A percentile compares a stretch with the other conserved stretches of the same genome.
Conservation (phyloP, 768 basidiomycete species). For the Leccinellum luteum region DNA sequence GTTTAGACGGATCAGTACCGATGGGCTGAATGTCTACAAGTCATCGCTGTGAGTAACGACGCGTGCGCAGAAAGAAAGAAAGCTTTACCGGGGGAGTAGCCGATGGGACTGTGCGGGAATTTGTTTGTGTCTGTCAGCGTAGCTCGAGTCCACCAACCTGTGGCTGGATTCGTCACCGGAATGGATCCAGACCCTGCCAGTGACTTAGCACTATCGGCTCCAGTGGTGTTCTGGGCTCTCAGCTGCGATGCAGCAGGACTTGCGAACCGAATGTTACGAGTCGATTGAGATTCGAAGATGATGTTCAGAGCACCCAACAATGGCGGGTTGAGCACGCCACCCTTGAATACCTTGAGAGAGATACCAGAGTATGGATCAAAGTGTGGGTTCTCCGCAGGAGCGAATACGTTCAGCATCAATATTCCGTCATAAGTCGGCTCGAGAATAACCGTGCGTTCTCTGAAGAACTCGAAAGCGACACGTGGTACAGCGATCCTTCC, state of each 20-base stretch:
- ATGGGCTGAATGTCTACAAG: slow-evolving; percentile 6
- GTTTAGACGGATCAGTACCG: background rate
- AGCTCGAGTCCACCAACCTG: slow-evolving; percentile 12
- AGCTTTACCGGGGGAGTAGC: slow-evolving; percentile 1
- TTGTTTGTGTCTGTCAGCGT: background rate
- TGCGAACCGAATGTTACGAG: slow-evolving; percentile 10
- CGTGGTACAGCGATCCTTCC: background rate
- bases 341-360: slow-evolving; percentile 2
- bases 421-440: slow-evolving; percentile 3
- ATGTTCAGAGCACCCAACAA: slow-evolving; percentile 12
- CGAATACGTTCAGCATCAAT: slow-evolving; percentile 5
- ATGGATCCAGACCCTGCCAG: background rate
- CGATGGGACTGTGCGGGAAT: slow-evolving; percentile 3
- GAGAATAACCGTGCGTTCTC: background rate
- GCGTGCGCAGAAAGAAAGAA: background rate
- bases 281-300: slow-evolving; percentile 10
- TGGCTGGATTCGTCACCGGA: slow-evolving; percentile 8
- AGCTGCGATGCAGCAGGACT: slow-evolving; percentile 5
- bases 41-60: background rate
- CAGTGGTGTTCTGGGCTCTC: background rate
- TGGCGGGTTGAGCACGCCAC: background rate
- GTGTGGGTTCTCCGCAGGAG: background rate
- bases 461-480: background rate
- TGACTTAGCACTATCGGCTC: background rate
- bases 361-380: slow-evolving; percentile 11